phyloP scores from a whole-genome alignment of 306 rosid genomes.

The Prinsepia uniflora region DNA sequence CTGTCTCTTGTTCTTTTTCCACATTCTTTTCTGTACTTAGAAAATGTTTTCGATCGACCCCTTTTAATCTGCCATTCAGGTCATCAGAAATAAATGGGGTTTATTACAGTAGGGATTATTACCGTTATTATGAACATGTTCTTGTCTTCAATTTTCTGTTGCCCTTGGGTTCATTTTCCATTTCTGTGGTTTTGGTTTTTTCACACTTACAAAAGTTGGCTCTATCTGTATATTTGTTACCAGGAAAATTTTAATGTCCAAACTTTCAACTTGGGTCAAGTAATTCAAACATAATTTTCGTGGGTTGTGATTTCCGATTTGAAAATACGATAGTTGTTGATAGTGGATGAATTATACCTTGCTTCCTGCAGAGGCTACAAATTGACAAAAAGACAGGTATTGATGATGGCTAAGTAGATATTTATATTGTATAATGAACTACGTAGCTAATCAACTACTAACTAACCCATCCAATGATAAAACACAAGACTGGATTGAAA shows the following conservation, averaged over 20 bases:
- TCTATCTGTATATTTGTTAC: constrained; percentile 10
- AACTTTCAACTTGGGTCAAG: constrained; percentile 7
- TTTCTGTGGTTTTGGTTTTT: constrained; percentile 31
- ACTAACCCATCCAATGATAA: constrained; percentile 35
- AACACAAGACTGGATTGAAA: constrained; percentile 17
- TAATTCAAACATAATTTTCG: constrained; percentile 17
- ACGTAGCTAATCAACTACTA: background rate
- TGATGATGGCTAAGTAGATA: constrained; percentile 13
- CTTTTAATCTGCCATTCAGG: constrained; percentile 42
- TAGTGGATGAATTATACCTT: constrained; percentile 21
- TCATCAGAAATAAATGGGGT: constrained; percentile 62
- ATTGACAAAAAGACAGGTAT: constrained; percentile 41
- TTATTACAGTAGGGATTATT: constrained; percentile 35
- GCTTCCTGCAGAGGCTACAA: constrained; percentile 50
- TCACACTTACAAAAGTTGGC: constrained; percentile 8
- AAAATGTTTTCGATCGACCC: constrained; percentile 46
- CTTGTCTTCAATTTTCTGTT: constrained; percentile 27
- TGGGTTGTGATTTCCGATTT: constrained; percentile 4
- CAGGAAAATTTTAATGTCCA: constrained; percentile 5
- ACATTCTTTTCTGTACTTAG: constrained; percentile 87
- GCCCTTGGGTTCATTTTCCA: constrained; percentile 29
- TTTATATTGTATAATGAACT: constrained; percentile 11
- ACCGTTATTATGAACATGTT: constrained; percentile 30
- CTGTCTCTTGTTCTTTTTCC: constrained; percentile 25
- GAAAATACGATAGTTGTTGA: constrained; percentile 17